These are phyloP conservation scores for Cutaneotrichosporon cavernicola DNA, from an alignment of 1,284 basidiomycete genomes.

Conservation along the genomic window DNA sequence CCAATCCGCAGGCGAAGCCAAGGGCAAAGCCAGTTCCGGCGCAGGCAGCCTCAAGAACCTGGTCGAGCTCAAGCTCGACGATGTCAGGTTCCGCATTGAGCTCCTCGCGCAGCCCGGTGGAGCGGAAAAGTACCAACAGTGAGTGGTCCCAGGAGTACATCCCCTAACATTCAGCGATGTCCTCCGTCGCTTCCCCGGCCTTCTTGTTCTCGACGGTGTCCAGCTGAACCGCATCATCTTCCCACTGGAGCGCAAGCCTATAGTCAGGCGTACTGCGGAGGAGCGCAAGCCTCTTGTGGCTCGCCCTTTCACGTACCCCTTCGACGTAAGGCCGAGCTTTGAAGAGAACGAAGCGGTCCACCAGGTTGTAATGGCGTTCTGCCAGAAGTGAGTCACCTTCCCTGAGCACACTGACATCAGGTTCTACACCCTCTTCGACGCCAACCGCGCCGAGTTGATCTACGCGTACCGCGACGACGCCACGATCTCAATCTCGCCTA, in stretches of 20 bases:
- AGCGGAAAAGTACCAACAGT: slow-evolving; percentile 46
- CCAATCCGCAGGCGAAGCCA: slow-evolving; percentile 39
- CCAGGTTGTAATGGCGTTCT: slow-evolving; percentile 53
- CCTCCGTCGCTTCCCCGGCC: slow-evolving; percentile 49
- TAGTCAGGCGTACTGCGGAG: slow-evolving; percentile 34
- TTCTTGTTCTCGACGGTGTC: slow-evolving; percentile 49
- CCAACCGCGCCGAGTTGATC: slow-evolving; percentile 65
- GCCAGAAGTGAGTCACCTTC: slow-evolving; percentile 21
- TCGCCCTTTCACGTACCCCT: slow-evolving; percentile 45
- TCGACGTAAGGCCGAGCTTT: slow-evolving; percentile 40
- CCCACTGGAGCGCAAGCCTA: slow-evolving; percentile 45
- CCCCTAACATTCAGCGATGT: slow-evolving; percentile 39
- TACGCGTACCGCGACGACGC: slow-evolving; percentile 78
- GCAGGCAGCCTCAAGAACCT: slow-evolving; percentile 43
- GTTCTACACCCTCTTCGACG: slow-evolving; percentile 82
- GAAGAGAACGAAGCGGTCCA: slow-evolving; percentile 40
- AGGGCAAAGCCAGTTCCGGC: slow-evolving; percentile 42
- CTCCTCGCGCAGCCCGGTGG: slow-evolving; percentile 34
- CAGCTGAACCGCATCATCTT: slow-evolving; percentile 57
- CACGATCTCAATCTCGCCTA: slow-evolving; percentile 82
- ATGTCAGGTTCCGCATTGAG: slow-evolving; percentile 40
- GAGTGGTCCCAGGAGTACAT: slow-evolving; percentile 8
- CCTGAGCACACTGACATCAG: slow-evolving; percentile 52
- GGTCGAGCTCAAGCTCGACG: slow-evolving; percentile 47
- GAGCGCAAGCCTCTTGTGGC: slow-evolving; percentile 34